Percentiles rank a stretch among this genome's conserved stretches.
These are phyloP conservation scores for Leccinellum albellum DNA, from an alignment of 768 basidiomycete genomes.

Conservation along the genomic window DNA sequence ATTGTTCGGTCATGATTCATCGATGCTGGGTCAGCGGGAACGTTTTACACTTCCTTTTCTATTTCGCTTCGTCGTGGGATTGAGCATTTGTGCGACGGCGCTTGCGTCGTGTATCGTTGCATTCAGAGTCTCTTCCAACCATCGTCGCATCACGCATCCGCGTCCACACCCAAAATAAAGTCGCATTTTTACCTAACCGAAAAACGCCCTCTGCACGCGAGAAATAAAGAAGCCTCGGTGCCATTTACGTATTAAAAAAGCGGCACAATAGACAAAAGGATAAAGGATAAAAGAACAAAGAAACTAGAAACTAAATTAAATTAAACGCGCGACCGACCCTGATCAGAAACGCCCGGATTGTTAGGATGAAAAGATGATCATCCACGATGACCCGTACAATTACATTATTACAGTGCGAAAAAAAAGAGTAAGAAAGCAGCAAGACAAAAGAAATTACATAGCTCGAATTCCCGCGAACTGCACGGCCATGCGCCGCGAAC, in stretches of 20 bases:
- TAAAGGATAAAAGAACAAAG: background rate
- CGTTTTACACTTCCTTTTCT: background rate
- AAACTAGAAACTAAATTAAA: background rate
- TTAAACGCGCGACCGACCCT: background rate
- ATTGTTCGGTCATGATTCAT: too few relatives aligned
- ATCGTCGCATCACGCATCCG: too few relatives aligned
- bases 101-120: background rate
- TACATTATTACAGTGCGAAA: slow-evolving; percentile 1
- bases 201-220: background rate
- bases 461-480: background rate
- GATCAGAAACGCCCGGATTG: background rate
- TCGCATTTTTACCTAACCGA: background rate
- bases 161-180: background rate
- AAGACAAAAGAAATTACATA: background rate
- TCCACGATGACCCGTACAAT: background rate
- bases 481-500: background rate
- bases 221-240: background rate
- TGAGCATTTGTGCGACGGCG: background rate
- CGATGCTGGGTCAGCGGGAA: background rate
- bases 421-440: background rate
- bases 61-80: background rate
- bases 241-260: background rate
- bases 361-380: slow-evolving; percentile 6
- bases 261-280: background rate
- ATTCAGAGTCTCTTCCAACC: background rate